Evolutionary conservation across 2,329 filamentous ascomycete genomes (phyloP).

Genomic region (Cordyceps cateniannulata): DNA sequence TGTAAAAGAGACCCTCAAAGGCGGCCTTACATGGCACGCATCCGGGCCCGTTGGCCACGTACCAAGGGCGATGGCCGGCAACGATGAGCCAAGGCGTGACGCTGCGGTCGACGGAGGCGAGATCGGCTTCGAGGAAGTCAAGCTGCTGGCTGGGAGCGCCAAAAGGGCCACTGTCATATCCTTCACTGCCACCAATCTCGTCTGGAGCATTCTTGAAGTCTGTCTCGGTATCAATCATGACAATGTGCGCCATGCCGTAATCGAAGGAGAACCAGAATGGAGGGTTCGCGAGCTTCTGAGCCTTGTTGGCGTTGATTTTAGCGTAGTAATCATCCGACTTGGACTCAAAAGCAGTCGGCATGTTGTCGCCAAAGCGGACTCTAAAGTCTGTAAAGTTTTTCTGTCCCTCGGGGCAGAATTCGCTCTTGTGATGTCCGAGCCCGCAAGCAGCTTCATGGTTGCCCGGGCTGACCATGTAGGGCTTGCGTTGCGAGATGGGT

Average conservation of each 20-base stretch:
- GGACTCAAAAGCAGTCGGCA: constrained; percentile 45
- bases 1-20: constrained; percentile 47
- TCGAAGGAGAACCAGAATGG: constrained; percentile 22
- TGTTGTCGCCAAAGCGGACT: constrained; percentile 40
- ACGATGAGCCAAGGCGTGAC: constrained; percentile 40
- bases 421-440: constrained; percentile 24
- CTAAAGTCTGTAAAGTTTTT: constrained; percentile 56
- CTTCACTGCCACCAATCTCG: constrained; percentile 16
- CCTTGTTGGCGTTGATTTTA: constrained; percentile 37
- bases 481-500: constrained; percentile 44
- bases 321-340: constrained; percentile 40
- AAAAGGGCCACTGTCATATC: constrained; percentile 42
- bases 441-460: constrained; percentile 53
- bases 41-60: constrained; percentile 29
- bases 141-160: constrained; percentile 43
- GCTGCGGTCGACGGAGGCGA: constrained; percentile 47
- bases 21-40: constrained; percentile 43
- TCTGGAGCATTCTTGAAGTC: constrained; percentile 24
- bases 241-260: constrained; percentile 23
- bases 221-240: constrained; percentile 29
- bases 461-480: constrained; percentile 39
- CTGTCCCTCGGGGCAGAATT: constrained; percentile 44
- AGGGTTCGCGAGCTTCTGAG: constrained; percentile 27
- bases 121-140: constrained; percentile 48
- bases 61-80: constrained; percentile 40